These are phyloP conservation scores for Asterionellopsis glacialis DNA, from an alignment of 108 stramenopile species.

Conservation along the genomic window DNA sequence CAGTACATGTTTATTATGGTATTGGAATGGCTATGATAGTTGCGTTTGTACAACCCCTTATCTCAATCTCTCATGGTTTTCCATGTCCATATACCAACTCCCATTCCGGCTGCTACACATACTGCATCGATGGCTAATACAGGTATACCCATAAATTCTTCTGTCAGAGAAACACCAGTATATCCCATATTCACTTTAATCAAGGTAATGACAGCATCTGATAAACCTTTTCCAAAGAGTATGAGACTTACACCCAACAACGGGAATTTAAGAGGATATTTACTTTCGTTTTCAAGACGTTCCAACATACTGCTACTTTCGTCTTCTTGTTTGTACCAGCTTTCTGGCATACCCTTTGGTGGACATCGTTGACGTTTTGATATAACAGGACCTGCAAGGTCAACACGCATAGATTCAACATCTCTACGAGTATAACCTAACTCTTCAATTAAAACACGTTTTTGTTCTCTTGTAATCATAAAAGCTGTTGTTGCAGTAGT, in stretches of 20 bases:
- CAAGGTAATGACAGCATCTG: conserved; percentile 26
- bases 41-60: too few species aligned
- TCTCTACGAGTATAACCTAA: conserved; percentile 19
- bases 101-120: conserved; percentile 13
- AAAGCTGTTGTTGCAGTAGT: not conserved
- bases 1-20: too few species aligned
- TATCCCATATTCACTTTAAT: conserved; percentile 31
- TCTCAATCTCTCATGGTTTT: conserved; percentile 19
- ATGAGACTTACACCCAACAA: conserved; percentile 20
- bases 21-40: too few species aligned
- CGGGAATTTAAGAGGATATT: conserved; percentile 34
- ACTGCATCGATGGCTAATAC: conserved; percentile 22
- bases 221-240: conserved; percentile 29
- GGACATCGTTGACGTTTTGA: conserved; percentile 10
- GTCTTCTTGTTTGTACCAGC: conserved; percentile 7
- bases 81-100: conserved; percentile 23
- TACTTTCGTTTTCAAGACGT: conserved; percentile 16
- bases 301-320: conserved; percentile 13
- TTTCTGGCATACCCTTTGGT: conserved; percentile 14
- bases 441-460: conserved; percentile 25
- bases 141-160: conserved; percentile 24
- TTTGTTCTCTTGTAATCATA: conserved; percentile 19
- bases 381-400: conserved; percentile 15
- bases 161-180: conserved; percentile 23
- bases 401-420: conserved; percentile 14